phyloP scores from a whole-genome alignment of 495 filamentous ascomycete species.

The Pyrenula massariospora region DNA sequence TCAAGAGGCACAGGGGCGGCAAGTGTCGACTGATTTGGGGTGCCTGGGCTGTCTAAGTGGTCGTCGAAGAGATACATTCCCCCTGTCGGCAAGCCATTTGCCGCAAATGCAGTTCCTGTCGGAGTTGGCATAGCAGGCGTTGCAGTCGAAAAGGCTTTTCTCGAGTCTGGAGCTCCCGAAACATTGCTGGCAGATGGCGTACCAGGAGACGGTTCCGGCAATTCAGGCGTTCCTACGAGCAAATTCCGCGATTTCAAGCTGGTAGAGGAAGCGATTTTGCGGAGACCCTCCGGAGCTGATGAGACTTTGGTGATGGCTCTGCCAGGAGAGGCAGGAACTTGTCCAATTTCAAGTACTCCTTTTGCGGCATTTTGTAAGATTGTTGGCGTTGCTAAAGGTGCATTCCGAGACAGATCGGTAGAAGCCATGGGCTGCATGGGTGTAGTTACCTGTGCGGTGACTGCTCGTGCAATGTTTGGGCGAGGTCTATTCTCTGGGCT shows the following conservation, averaged over 20 bases:
- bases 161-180: constrained; percentile 36
- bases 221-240: constrained; percentile 63
- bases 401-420: constrained; percentile 7
- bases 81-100: constrained; percentile 43
- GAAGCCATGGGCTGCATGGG: constrained; percentile 9
- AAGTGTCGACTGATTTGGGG: constrained; percentile 45
- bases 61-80: constrained; percentile 78
- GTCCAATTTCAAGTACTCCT: constrained; percentile 25
- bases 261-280: constrained; percentile 71
- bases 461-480: constrained; percentile 3
- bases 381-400: constrained; percentile 13
- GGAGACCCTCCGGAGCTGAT: constrained; percentile 42
- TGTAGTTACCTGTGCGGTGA: constrained; percentile 10
- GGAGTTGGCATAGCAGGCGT: constrained; percentile 63
- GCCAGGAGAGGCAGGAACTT: constrained; percentile 31
- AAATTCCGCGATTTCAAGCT: constrained; percentile 63
- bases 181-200: constrained; percentile 65
- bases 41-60: constrained; percentile 58
- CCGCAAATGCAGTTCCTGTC: constrained; percentile 41
- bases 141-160: constrained; percentile 29
- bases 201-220: constrained; percentile 53
- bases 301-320: constrained; percentile 37
- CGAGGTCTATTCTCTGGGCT: constrained; percentile 2
- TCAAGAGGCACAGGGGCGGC: constrained; percentile 68
- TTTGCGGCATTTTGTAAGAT: constrained; percentile 28